Base-by-base conservation (phyloP, 371 early-diverging fungal species). In the Rhizopus delemar region DNA sequence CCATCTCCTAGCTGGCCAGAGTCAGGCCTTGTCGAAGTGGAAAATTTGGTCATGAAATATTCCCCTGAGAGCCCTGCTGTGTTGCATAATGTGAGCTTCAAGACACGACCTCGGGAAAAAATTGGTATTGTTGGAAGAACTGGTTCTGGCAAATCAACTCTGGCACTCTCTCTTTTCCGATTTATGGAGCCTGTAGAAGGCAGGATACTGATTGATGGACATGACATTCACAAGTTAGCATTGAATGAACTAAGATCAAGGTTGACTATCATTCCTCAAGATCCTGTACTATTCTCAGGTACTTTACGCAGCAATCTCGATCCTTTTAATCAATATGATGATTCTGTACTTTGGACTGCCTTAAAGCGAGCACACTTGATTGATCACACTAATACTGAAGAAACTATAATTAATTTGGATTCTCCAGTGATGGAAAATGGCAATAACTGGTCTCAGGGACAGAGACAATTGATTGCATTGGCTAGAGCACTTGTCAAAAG, bases 391-490 rank as follows among this genome's bases (percentile, higher is more conserved):
- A 32, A 54, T 75, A n/a, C 54, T 76, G 66, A 12, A 6, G 51
- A 51, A 8, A 41, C 46, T 15, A 62, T 56, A 5, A 38, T 39
- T 4, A 11, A 36, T 6, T 66, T 90, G 36, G 89, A 89, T 29
- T 71, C 82, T 1, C 78, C 77, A 12, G 87, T 90, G 31, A 69
- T 67, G 15, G 89, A 87, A 63, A 86, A 85, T 54, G 95, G 96
- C 15, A 82, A 75, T 57, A 92, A 87, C 66, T 84, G 93, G 70
- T 90, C 90, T 3, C 86, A 93, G 43, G 97, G 97, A 4, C 91
- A 96, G 62, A 80, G 90, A 16, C 96, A 96, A 73, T 74, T 96
- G 66, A 86, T 96, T 66, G 86, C 90, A 12, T 71, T 96, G 16
- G 92, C 93, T 0, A 87, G 96, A 51, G 93, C 95, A 2, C 70